phyloP scores from a whole-genome alignment of 495 filamentous ascomycete species.

The Chaetomium cochliodes region DNA sequence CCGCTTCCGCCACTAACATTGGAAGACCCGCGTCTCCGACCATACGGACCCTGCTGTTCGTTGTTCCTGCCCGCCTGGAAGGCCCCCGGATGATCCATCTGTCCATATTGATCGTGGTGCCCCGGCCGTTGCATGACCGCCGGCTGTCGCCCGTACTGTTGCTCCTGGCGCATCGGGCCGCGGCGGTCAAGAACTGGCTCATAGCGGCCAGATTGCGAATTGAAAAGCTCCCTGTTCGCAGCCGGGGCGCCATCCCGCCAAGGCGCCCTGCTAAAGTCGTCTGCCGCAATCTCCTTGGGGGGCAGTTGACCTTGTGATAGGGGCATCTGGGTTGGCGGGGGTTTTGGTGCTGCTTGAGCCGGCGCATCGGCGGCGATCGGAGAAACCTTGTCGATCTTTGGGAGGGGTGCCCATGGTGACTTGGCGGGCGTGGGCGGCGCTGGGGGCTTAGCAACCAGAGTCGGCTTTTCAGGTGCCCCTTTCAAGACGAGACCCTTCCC shows the following conservation, averaged over 20 bases:
- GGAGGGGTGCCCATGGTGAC: slow-evolving; percentile 86
- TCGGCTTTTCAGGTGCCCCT: slow-evolving; percentile 70
- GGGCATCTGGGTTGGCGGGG: slow-evolving; percentile 26
- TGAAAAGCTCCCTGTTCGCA: slow-evolving; percentile 76
- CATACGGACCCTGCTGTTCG: slow-evolving; percentile 69
- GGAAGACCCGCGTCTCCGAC: slow-evolving; percentile 82
- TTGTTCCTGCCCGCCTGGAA: slow-evolving; percentile 77
- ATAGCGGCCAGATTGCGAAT: slow-evolving; percentile 90
- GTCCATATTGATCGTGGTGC: slow-evolving; percentile 57
- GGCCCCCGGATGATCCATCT: slow-evolving; percentile 89
- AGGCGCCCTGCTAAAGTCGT: slow-evolving; percentile 80
- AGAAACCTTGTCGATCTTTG: slow-evolving; percentile 77
- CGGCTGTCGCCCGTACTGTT: slow-evolving; percentile 62
- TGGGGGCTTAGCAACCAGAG: slow-evolving; percentile 75
- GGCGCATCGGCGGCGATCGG: slow-evolving; percentile 57
- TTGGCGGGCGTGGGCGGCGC: slow-evolving; percentile 69
- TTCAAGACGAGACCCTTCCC: slow-evolving; percentile 60
- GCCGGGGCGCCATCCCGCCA: slow-evolving; percentile 66
- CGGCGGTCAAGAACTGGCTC: slow-evolving; percentile 84
- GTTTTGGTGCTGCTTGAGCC: slow-evolving; percentile 31
- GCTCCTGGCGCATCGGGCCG: slow-evolving; percentile 57
- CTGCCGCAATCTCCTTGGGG: slow-evolving; percentile 82
- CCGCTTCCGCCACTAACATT: slow-evolving; percentile 92
- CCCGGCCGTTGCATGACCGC: slow-evolving; percentile 71
- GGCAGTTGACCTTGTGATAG: slow-evolving; percentile 44